These are phyloP conservation scores for Tetracladium marchalianum DNA, from an alignment of 495 filamentous ascomycete species.

Conservation along the genomic window DNA sequence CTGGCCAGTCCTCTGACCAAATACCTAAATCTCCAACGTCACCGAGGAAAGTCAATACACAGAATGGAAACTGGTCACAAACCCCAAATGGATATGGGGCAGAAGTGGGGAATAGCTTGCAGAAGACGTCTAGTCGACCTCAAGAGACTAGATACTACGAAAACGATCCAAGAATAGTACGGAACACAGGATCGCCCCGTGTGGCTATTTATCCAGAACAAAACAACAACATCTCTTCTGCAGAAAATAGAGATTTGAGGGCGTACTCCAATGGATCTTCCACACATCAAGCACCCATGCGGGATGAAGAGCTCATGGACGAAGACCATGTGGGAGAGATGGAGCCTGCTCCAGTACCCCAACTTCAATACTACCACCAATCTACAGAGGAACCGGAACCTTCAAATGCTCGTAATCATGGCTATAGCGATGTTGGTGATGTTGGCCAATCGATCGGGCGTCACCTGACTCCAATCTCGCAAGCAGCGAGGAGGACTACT, in stretches of 20 bases:
- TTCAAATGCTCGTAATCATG: background rate
- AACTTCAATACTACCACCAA: constrained; percentile 47
- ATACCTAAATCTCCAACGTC: constrained; percentile 31
- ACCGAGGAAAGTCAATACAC: constrained; percentile 31
- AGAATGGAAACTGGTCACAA: constrained; percentile 20
- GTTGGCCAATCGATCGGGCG: constrained; percentile 35
- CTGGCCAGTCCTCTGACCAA: constrained; percentile 16
- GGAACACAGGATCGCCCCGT: too few species aligned
- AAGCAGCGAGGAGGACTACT: constrained; percentile 38
- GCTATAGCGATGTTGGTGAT: constrained; percentile 29
- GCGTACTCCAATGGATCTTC: constrained; percentile 14
- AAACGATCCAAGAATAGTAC: too few species aligned
- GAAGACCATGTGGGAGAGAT: constrained; percentile 9
- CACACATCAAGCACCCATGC: background rate
- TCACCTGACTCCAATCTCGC: constrained; percentile 45
- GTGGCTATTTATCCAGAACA: too few species aligned
- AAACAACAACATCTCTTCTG: constrained; percentile 25
- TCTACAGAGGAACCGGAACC: constrained; percentile 11
- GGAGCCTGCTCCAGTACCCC: constrained; percentile 28
- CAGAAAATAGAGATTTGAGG: constrained; percentile 26
- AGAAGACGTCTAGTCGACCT: constrained; percentile 4
- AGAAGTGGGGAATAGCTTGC: too few species aligned
- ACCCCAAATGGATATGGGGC: constrained; percentile 18
- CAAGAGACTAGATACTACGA: background rate
- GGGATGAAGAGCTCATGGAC: background rate